Base-by-base conservation (phyloP, 1,284 basidiomycete species). In the Bondarzewia mesenterica region DNA sequence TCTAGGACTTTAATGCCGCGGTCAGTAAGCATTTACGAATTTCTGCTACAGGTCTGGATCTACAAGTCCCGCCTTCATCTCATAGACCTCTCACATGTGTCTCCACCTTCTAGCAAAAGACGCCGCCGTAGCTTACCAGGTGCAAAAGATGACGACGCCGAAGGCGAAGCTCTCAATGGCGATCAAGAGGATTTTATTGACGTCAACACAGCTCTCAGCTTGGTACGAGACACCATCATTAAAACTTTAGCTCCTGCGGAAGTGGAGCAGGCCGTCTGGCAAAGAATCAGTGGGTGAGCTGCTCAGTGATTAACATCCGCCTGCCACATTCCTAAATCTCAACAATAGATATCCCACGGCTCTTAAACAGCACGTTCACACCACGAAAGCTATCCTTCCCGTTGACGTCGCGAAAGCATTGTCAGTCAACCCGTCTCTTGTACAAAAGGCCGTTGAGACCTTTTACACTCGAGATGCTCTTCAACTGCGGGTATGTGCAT, bases 401-500 rank as follows among this genome's bases (percentile, higher is more conserved):
- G 55, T 70, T 4, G 83, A 88, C 42, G 77, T 97, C 29, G 89
- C 86, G 2, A 80, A 77, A 54, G 82, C 88, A 0, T 71, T 99
- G 21, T 61, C 69, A 10, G 64, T 69, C 6, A 70, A 82, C 52
- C 86, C 88, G 0, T 70, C 77, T 4, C 74, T 99, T 16, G 72
- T 94, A 10, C 90, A 96, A 57, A 85, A 81, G 57, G 89, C 93
- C 0, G 77, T 89, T 2, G 91, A 93, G 63, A 80, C 88, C 0
- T 97, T 98, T 65, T 95, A 96, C 62, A 94, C 93, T 1, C 78
- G 93, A 47, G 94, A 96, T 68, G 85, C 86, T 1, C 72, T 88
- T 3, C 90, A 93, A 63, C 71, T 97, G 48, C 80, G 91, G 39
- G 92, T 94, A 62, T 62, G 83, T 65, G 7, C 36, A 21, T 23